phyloP scores from a whole-genome alignment of 306 rosid genomes.

The Cucurbita argyrosperma region DNA sequence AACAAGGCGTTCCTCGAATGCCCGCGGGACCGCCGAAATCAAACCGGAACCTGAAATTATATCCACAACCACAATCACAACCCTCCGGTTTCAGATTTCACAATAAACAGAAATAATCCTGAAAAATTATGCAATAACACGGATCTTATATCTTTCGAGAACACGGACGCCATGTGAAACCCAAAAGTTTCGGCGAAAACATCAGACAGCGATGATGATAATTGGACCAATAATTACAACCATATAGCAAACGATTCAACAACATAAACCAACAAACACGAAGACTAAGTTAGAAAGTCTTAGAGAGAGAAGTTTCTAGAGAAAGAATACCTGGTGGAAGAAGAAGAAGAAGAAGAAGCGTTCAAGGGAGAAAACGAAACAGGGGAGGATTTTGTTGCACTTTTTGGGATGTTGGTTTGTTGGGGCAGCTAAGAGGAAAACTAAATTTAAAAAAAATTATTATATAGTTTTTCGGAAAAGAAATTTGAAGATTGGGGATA shows the following conservation, averaged over 20 bases:
- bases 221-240: background rate
- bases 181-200: background rate
- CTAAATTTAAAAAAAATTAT: background rate
- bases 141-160: background rate
- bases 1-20: slow-evolving; percentile 23
- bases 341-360: slow-evolving; percentile 5
- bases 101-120: background rate
- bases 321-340: slow-evolving; percentile 10
- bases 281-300: background rate
- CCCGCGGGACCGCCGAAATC: slow-evolving; percentile 3
- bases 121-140: background rate
- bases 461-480: background rate
- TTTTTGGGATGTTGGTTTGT: background rate
- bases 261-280: background rate
- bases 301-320: background rate
- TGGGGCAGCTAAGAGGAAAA: background rate
- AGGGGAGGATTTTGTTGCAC: slow-evolving; percentile 21
- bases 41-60: background rate
- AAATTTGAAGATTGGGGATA: background rate
- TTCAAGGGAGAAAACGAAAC: slow-evolving; percentile 19
- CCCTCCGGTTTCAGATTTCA: background rate
- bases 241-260: background rate
- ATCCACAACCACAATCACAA: background rate
- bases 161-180: background rate
- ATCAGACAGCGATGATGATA: background rate